Base-by-base conservation (phyloP, 2,329 filamentous ascomycete species). In the Claviceps maximensis region DNA sequence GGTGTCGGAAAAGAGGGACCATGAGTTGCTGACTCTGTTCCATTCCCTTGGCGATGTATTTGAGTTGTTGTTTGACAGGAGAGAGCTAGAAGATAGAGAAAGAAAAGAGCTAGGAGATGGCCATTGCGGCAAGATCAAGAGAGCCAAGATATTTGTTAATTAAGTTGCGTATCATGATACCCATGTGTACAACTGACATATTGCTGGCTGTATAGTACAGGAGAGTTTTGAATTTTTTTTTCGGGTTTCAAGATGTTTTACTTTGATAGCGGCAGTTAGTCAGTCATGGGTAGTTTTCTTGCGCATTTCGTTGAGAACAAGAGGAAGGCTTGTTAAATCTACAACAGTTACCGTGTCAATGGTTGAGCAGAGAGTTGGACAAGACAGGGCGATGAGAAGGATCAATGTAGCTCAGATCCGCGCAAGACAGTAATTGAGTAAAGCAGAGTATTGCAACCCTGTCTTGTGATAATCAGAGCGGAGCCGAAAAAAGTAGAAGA, bases 1-100 rank as follows among this genome's bases (percentile, higher is more conserved):
- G 74, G 71, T 50, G 62, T 69, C 48, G 63, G 66, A 44, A 61
- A 65, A 48, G 63, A 66, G 46, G 61, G 61, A 44, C 61, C 62
- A 55, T 65, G 58, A 63, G 57, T 19, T 41, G 15, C 9, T 21
- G 49, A 15, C 29, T 38, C 21, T n/a, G 4, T 33, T 29, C 27
- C 42, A 15, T 23, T 23, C 19, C 23, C 15, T 5, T 13, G 3
- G 12, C 17, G 3, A 8, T 25, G 23, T 7, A 17, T 38, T 15
- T 38, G 36, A 13, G 33, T 36, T 15, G 33, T 36, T 38, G 15
- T 38, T 8, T 38, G 13, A 23, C 19, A 10, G 41, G 13, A 15
- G 15, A 9, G 19, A 4, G 41, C 4, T 21, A 15, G 21, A 12
- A 15, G 41, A 21, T 7, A 23, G 21, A 23, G 8, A 44, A 23